These are phyloP conservation scores for Melampsora abietis-canadensis DNA, from an alignment of 1,284 basidiomycete species.

Conservation along the genomic window DNA sequence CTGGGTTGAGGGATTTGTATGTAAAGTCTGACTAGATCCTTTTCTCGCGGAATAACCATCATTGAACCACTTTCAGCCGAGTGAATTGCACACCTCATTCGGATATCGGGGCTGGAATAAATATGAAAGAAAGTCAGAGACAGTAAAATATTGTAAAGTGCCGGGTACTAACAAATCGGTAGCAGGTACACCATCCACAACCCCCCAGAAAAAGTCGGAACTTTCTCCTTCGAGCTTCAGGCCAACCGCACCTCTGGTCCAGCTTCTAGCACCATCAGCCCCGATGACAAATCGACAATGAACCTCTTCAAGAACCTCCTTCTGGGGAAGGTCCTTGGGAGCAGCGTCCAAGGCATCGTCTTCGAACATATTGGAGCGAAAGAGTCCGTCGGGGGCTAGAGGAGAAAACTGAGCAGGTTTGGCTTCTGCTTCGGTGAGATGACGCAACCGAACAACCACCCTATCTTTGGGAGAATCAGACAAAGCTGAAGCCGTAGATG, in stretches of 20 bases:
- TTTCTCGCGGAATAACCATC: slow-evolving; percentile 70
- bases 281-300: slow-evolving; percentile 60
- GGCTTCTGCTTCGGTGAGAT: slow-evolving; percentile 51
- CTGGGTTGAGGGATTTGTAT: slow-evolving; percentile 63
- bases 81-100: slow-evolving; percentile 66
- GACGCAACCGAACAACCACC: slow-evolving; percentile 48
- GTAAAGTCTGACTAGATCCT: slow-evolving; percentile 68
- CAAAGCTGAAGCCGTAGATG: slow-evolving; percentile 20
- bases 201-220: slow-evolving; percentile 43
- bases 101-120: slow-evolving; percentile 64
- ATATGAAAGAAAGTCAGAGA: neutral
- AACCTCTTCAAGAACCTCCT: slow-evolving; percentile 28
- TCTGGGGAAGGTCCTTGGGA: slow-evolving; percentile 30
- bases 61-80: slow-evolving; percentile 62
- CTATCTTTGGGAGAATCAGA: slow-evolving; percentile 29
- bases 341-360: slow-evolving; percentile 37
- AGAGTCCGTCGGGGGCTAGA: slow-evolving; percentile 35
- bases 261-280: slow-evolving; percentile 70
- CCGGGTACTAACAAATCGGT: slow-evolving; percentile 39
- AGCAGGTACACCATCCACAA: slow-evolving; percentile 37
- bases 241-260: slow-evolving; percentile 68
- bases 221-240: slow-evolving; percentile 70
- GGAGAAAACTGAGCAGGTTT: slow-evolving; percentile 46
- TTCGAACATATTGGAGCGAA: slow-evolving; percentile 42
- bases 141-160: neutral